phyloP scores from a whole-genome alignment of 192 early-diverging fungal species.

The Backusella mclennaniae region DNA sequence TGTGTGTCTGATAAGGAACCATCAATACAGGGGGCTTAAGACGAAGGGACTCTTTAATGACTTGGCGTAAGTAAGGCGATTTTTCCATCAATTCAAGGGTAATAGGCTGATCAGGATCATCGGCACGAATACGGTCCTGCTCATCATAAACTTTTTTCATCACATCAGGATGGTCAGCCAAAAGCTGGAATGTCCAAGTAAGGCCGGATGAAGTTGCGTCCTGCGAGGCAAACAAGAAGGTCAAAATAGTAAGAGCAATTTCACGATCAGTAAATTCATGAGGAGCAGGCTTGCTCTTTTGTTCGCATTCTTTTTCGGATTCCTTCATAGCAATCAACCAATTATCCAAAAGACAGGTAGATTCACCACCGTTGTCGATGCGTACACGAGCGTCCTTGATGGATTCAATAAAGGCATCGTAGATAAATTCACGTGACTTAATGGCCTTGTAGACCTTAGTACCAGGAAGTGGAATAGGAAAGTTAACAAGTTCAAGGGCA shows the following conservation, averaged over 20 bases:
- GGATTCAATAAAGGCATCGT: slow-evolving; percentile 36
- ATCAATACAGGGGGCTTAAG: slow-evolving; percentile 41
- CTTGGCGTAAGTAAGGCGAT: slow-evolving; percentile 33
- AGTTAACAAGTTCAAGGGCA: slow-evolving; percentile 45
- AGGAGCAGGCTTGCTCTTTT: slow-evolving; percentile 15
- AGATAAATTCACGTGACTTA: slow-evolving; percentile 41
- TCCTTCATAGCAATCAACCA: slow-evolving; percentile 36
- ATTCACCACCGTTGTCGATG: slow-evolving; percentile 24
- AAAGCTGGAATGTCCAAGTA: slow-evolving; percentile 44
- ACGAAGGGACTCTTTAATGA: slow-evolving; percentile 38
- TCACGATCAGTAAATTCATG: slow-evolving; percentile 40
- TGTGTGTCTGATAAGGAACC: slow-evolving; percentile 37
- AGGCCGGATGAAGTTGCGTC: slow-evolving; percentile 44
- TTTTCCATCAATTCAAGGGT: slow-evolving; percentile 34
- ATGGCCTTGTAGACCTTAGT: slow-evolving; percentile 46
- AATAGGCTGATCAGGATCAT: slow-evolving; percentile 13
- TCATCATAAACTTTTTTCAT: slow-evolving; percentile 35
- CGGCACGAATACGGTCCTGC: slow-evolving; percentile 28
- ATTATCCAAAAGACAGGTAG: slow-evolving; percentile 37
- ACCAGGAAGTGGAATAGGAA: slow-evolving; percentile 42
- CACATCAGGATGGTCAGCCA: slow-evolving; percentile 44
- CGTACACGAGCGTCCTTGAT: slow-evolving; percentile 33
- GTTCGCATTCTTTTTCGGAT: slow-evolving; percentile 16
- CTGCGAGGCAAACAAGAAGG: slow-evolving; percentile 43
- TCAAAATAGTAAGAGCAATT: slow-evolving; percentile 40